A percentile compares a stretch with the other conserved stretches of the same genome.
Evolutionary conservation across 352 stramenopile species (phyloP).

Genomic region (Globisporangium parvum): DNA sequence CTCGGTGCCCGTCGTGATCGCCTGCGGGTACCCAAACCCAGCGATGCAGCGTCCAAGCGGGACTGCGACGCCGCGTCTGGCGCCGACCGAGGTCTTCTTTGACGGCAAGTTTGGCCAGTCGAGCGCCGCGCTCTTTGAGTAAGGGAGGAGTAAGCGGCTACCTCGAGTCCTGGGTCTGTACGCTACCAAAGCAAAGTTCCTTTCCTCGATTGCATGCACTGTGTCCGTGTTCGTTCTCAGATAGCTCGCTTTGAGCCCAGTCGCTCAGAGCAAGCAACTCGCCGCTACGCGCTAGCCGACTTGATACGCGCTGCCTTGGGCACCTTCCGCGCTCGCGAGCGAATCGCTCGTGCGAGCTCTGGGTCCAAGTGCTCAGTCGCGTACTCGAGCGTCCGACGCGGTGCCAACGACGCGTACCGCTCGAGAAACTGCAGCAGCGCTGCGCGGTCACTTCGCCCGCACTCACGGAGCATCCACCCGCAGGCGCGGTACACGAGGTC

Average conservation of each 20-base stretch:
- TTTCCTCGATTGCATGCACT: too few relatives aligned
- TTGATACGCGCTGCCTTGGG: neutral
- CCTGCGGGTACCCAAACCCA: constrained; percentile 50
- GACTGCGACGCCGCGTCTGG: constrained; percentile 34
- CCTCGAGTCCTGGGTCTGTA: too few relatives aligned
- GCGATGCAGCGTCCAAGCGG: constrained; percentile 1
- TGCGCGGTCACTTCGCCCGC: constrained; percentile 1
- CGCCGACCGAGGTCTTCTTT: constrained; percentile 74
- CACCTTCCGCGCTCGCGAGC: neutral
- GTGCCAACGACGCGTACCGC: constrained; percentile 6
- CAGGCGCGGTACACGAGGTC: constrained; percentile 20
- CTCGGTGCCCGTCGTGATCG: constrained; percentile 64
- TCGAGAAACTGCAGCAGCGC: constrained; percentile 9
- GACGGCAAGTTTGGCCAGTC: constrained; percentile 78
- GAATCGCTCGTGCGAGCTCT: constrained; percentile 8
- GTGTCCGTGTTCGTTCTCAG: too few relatives aligned
- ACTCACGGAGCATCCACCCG: constrained; percentile 18
- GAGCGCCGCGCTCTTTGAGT: constrained; percentile 46
- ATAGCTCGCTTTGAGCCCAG: too few relatives aligned
- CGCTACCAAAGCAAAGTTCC: too few relatives aligned
- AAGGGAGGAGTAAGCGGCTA: too few relatives aligned
- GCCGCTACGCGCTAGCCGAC: too few relatives aligned
- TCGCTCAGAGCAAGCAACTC: too few relatives aligned
- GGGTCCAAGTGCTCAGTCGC: constrained; percentile 18
- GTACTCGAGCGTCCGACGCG: constrained; percentile 17